Evolutionary conservation across 441 rosid species (phyloP).

Genomic region (Gossypium gossypioides): DNA sequence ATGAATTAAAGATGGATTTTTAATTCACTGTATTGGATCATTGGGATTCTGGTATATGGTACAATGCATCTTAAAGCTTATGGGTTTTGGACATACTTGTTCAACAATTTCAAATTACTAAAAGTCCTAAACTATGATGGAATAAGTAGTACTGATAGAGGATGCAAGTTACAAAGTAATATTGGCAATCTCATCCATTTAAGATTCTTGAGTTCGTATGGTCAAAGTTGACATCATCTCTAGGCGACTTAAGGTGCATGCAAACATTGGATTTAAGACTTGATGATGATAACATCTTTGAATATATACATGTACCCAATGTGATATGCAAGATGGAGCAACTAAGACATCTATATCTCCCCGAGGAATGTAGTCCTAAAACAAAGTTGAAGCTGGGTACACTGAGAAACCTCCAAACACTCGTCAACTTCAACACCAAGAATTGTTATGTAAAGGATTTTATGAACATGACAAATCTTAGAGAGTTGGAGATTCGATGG

Average conservation of each 20-base stretch:
- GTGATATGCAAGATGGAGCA: background rate
- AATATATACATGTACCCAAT: background rate
- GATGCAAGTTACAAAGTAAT: background rate
- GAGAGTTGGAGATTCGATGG: background rate
- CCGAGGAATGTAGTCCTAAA: accelerated
- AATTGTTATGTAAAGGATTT: background rate
- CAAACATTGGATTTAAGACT: too few species aligned
- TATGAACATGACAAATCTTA: background rate
- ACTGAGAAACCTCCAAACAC: background rate
- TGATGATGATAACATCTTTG: too few species aligned
- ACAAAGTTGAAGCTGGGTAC: background rate
- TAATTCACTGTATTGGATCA: too few species aligned
- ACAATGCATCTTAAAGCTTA: too few species aligned
- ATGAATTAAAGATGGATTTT: too few species aligned
- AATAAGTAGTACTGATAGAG: background rate
- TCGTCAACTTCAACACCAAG: background rate
- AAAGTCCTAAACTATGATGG: background rate
- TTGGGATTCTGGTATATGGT: too few species aligned
- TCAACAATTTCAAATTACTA: background rate
- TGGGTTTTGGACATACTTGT: background rate
- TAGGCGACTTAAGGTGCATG: too few species aligned
- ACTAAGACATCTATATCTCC: background rate
- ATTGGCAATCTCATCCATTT: background rate
- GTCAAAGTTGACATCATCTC: background rate
- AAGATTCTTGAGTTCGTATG: background rate